These are phyloP conservation scores for Ophiocordyceps sinensis DNA, from an alignment of 2,329 filamentous ascomycete species.

Conservation along the genomic window DNA sequence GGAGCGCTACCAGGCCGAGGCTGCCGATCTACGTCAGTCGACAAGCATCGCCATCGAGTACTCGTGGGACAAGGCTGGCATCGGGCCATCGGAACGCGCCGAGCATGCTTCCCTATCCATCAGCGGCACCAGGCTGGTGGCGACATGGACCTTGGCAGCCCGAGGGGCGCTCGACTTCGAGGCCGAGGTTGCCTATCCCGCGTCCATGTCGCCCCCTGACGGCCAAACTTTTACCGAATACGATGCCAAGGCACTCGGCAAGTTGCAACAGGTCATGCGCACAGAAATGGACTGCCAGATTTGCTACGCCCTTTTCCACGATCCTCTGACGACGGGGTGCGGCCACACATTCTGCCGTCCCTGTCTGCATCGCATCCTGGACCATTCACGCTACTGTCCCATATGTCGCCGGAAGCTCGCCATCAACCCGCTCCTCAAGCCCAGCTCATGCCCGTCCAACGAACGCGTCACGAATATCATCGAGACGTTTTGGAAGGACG, in stretches of 20 bases:
- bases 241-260: conserved; percentile 23
- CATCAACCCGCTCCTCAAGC: conserved; percentile 28
- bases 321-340: conserved; percentile 72
- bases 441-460: conserved; percentile 39
- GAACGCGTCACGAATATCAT: conserved; percentile 47
- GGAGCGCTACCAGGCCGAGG: conserved; percentile 19
- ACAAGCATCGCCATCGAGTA: conserved; percentile 23
- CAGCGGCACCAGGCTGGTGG: conserved; percentile 44
- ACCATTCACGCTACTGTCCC: conserved; percentile 67
- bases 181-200: conserved; percentile 37
- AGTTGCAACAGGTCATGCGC: conserved; percentile 46
- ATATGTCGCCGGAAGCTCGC: conserved; percentile 57
- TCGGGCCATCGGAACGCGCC: background rate
- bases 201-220: conserved; percentile 10
- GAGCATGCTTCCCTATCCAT: conserved; percentile 13
- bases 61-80: conserved; percentile 23
- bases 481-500: conserved; percentile 52
- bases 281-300: conserved; percentile 77
- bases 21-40: conserved; percentile 11
- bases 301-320: conserved; percentile 68
- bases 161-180: conserved; percentile 43
- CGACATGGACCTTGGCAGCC: conserved; percentile 52
- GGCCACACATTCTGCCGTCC: conserved; percentile 81
- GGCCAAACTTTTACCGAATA: conserved; percentile 14
- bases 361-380: conserved; percentile 62